Percentiles rank a stretch among this genome's conserved stretches.
phyloP scores from a whole-genome alignment of 2,329 filamentous ascomycete genomes.

The Colletotrichum echinochloae region DNA sequence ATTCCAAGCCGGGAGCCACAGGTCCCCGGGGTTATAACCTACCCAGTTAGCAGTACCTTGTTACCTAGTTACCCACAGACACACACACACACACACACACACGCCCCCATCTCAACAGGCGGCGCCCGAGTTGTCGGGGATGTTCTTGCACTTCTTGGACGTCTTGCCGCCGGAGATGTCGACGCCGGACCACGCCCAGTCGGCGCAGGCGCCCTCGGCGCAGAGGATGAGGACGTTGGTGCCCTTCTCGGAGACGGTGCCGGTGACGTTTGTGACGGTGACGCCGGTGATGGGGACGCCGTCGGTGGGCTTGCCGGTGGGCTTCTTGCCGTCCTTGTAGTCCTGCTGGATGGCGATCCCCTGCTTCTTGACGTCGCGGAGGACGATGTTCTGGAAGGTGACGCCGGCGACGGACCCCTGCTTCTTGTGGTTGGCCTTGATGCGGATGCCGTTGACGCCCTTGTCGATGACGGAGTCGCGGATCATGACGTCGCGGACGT shows the following conservation, averaged over 20 bases:
- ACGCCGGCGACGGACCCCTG: slow-evolving; percentile 58
- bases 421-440: slow-evolving; percentile 60
- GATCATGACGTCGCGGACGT: slow-evolving; percentile 64
- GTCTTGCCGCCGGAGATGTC: slow-evolving; percentile 63
- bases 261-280: slow-evolving; percentile 57
- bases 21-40: no score
- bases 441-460: background rate
- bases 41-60: no score
- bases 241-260: slow-evolving; percentile 54
- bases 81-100: no score
- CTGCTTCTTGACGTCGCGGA: slow-evolving; percentile 56
- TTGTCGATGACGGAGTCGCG: slow-evolving; percentile 61
- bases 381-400: slow-evolving; percentile 58
- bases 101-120: slow-evolving; percentile 37
- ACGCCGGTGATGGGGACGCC: slow-evolving; percentile 67
- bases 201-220: slow-evolving; percentile 60
- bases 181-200: slow-evolving; percentile 66
- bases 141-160: slow-evolving; percentile 44
- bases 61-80: no score
- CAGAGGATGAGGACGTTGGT: slow-evolving; percentile 66
- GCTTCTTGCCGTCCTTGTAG: slow-evolving; percentile 59
- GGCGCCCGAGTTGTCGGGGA: slow-evolving; percentile 43
- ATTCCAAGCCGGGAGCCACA: background rate
- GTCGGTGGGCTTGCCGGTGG: slow-evolving; percentile 56
- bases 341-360: slow-evolving; percentile 57